These are phyloP conservation scores for Allantophomopsis cytisporea DNA, from an alignment of 2,329 filamentous ascomycete genomes.

Conservation along the genomic window DNA sequence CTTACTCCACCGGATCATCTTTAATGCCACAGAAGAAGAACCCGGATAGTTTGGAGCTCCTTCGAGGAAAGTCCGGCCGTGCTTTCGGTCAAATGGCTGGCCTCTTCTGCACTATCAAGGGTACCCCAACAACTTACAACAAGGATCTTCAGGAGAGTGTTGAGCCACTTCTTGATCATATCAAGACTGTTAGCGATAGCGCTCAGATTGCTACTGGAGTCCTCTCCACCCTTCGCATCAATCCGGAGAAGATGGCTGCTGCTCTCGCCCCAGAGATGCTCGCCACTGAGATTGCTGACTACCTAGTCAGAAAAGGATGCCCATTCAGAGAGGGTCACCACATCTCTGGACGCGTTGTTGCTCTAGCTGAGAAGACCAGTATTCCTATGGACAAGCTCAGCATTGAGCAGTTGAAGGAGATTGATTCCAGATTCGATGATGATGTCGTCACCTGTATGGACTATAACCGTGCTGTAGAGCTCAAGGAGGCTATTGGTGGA, in stretches of 20 bases:
- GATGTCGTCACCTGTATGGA: slow-evolving; percentile 63
- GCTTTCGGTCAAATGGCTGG: slow-evolving; percentile 74
- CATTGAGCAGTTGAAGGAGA: slow-evolving; percentile 49
- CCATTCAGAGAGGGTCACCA: slow-evolving; percentile 71
- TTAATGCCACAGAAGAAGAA: slow-evolving; percentile 59
- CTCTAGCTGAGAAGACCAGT: slow-evolving; percentile 52
- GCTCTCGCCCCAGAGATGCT: slow-evolving; percentile 75
- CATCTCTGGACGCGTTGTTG: slow-evolving; percentile 60
- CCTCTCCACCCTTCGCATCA: slow-evolving; percentile 53
- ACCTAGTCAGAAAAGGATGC: slow-evolving; percentile 42
- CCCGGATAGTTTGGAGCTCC: slow-evolving; percentile 56
- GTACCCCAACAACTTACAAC: slow-evolving; percentile 74
- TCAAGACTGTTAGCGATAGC: slow-evolving; percentile 68
- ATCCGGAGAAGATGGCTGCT: slow-evolving; percentile 63
- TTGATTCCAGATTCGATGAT: slow-evolving; percentile 57
- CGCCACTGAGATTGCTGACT: slow-evolving; percentile 55
- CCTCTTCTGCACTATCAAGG: slow-evolving; percentile 59
- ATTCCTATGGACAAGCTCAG: slow-evolving; percentile 59
- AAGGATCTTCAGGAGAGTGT: slow-evolving; percentile 79
- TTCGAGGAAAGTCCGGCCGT: slow-evolving; percentile 65
- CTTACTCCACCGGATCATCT: slow-evolving; percentile 60
- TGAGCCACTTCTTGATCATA: slow-evolving; percentile 69
- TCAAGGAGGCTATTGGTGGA: slow-evolving; percentile 62
- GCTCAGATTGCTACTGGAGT: slow-evolving; percentile 71
- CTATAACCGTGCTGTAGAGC: slow-evolving; percentile 74